Conservation (phyloP, 2,329 filamentous ascomycete genomes). For the Beauveria caledonica region DNA sequence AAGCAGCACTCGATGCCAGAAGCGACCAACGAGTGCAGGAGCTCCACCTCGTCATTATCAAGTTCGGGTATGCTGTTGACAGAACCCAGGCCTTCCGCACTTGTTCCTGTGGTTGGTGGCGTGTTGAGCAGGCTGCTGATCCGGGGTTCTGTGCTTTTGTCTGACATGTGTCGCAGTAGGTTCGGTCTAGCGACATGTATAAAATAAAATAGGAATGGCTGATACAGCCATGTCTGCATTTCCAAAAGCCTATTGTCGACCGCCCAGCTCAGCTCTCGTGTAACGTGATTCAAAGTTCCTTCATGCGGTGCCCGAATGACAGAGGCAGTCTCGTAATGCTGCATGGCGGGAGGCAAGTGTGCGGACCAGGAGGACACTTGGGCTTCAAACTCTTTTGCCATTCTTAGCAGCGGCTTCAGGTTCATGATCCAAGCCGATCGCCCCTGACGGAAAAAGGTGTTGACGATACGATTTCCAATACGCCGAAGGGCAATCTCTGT, state of each 20-base stretch:
- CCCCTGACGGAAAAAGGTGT: conserved; percentile 18
- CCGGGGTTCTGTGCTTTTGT: neutral
- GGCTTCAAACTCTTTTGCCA: conserved; percentile 18
- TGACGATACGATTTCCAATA: conserved; percentile 33
- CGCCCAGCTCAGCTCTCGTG: conserved; percentile 18
- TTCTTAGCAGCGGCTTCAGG: conserved; percentile 15
- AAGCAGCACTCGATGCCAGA: conserved; percentile 17
- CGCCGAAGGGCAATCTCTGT: conserved; percentile 34
- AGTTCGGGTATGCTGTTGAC: neutral
- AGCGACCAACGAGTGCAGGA: conserved; percentile 14
- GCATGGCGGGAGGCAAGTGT: conserved; percentile 15
- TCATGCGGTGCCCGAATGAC: conserved; percentile 14
- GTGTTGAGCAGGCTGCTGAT: conserved; percentile 15
- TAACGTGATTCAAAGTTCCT: conserved; percentile 13
- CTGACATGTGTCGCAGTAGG: neutral
- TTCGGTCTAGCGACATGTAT: conserved; percentile 11
- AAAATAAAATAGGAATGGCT: conserved; percentile 16
- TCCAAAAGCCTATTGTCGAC: conserved; percentile 18
- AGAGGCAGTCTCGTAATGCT: conserved; percentile 14
- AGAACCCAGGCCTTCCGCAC: neutral
- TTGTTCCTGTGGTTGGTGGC: neutral
- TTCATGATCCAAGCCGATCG: conserved; percentile 14
- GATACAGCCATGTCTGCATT: conserved; percentile 19
- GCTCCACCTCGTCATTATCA: conserved; percentile 13
- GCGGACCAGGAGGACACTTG: conserved; percentile 19